Evolutionary conservation across 2,329 filamentous ascomycete genomes (phyloP), one percentile per base, ranked within the genome.

Genomic region (Stagonosporopsis rhizophila): DNA sequence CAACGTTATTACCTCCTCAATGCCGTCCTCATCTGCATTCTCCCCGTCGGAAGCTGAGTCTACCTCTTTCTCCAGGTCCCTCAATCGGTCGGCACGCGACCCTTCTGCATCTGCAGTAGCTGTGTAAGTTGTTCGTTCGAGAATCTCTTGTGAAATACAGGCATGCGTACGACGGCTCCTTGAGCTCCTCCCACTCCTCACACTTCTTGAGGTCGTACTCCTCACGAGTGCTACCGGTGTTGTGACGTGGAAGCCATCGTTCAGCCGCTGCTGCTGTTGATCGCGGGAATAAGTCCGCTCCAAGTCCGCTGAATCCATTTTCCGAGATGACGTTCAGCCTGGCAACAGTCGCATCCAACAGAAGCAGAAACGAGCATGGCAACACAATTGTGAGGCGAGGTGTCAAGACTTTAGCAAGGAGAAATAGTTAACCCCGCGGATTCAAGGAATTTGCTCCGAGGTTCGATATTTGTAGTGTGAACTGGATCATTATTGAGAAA

Each of bases 241-340:
- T 9, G 62, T 65, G 25, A 65, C 55, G 25, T 61, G 64, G 20
- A 64, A 52, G 19, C 60, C 57, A 20, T 71, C 64, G 15, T 70
- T 65, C 14, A 71, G 58, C 51, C 67, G 59, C 46, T 71, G 67
- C 52, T 72, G 71, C 54, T 74, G 67, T 57, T 71, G 69, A 50
- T 74, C 71, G 17, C 67, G 63, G 58, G 72, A 73, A 63, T 70
- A 74, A 60, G 67, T 74, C 52, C 61, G 64, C 50, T 74, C 71
- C n/a, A 75, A 59, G 55, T 73, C 65, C 8, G 59, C 55, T 25
- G 56, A 59, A 48, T 65, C 68, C 68, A 71, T 69, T 34, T 25
- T 56, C 19, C 45, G 44, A n/a, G 34, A 44, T 47, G 38, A 47
- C 60, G 62, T 62, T 44, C 46, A 61, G 45, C 52, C 41, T 47